These are phyloP conservation scores for Tillandsia fasciculata DNA, from an alignment of 176 grass and related monocot species.

Conservation along the genomic window DNA sequence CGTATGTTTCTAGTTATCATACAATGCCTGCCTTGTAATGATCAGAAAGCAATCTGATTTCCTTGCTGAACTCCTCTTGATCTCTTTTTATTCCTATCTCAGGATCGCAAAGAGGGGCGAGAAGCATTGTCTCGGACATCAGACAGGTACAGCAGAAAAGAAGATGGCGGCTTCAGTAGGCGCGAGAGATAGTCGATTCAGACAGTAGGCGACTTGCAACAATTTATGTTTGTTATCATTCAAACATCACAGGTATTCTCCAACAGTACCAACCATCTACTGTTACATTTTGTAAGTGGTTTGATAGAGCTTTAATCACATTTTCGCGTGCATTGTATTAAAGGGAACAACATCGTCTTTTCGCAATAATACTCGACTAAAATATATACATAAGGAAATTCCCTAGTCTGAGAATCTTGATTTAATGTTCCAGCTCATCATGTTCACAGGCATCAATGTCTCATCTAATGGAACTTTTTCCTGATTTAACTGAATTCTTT, in stretches of 20 bases:
- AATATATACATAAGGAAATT: conserved; percentile 9
- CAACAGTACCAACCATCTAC: conserved; percentile 17
- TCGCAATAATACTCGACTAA: conserved; percentile 25
- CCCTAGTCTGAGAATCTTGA: not conserved
- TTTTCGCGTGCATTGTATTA: conserved; percentile 24
- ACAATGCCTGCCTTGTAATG: not conserved
- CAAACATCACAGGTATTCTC: conserved; percentile 29
- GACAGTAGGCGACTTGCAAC: not conserved
- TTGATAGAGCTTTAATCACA: conserved; percentile 11
- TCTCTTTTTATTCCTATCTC: conserved; percentile 15
- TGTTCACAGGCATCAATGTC: not conserved
- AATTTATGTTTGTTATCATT: conserved; percentile 19
- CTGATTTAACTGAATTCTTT: not conserved
- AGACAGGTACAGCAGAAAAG: conserved; percentile 28
- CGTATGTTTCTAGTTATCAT: conserved; percentile 19
- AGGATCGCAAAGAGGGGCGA: conserved; percentile 57
- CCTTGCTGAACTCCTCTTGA: not conserved
- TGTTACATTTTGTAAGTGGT: not conserved
- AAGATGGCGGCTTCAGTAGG: conserved; percentile 48
- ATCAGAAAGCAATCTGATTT: not conserved
- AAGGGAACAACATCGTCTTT: conserved; percentile 30
- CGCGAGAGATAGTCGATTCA: conserved; percentile 30
- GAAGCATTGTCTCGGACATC: conserved; percentile 33
- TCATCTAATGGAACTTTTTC: not conserved
- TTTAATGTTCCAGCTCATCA: not conserved